These are phyloP conservation scores for Amyloporia xantha DNA, from an alignment of 768 basidiomycete genomes.

Conservation along the genomic window DNA sequence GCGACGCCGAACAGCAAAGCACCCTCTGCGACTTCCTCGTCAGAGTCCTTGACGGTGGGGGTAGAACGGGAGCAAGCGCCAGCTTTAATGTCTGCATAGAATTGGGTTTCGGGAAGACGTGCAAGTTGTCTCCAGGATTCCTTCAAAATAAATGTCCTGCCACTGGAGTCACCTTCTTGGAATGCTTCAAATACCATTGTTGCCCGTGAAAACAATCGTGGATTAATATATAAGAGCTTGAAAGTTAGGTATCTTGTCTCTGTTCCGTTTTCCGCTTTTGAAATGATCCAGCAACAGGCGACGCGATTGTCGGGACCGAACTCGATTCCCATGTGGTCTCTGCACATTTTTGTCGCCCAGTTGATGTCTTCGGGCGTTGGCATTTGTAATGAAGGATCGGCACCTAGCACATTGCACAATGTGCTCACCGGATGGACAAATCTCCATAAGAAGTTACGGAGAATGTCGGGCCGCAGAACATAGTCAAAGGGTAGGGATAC, in stretches of 20 bases:
- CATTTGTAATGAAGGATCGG: not conserved
- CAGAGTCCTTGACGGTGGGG: no score
- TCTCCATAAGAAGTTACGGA: conserved; percentile 10
- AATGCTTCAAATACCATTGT: not conserved
- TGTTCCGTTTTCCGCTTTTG: not conserved
- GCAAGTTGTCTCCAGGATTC: not conserved
- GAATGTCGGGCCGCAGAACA: not conserved
- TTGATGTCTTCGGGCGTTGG: not conserved
- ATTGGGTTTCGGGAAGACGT: not conserved
- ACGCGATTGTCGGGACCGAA: not conserved
- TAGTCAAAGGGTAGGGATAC: not conserved
- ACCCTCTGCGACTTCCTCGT: no score
- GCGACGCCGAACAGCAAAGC: not conserved
- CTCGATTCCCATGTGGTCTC: not conserved
- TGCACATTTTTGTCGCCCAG: not conserved
- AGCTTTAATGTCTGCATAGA: no score
- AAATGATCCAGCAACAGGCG: not conserved
- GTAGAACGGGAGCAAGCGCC: no score
- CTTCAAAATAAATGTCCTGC: not conserved
- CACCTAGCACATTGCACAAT: not conserved
- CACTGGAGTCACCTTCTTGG: not conserved
- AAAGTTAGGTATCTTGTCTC: not conserved
- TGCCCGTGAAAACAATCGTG: not conserved
- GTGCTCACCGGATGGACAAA: conserved; percentile 3
- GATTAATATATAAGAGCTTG: not conserved